Evolutionary conservation across 352 stramenopile genomes (phyloP), one percentile per base, ranked within the genome.

Genomic region (Pythium sp.): DNA sequence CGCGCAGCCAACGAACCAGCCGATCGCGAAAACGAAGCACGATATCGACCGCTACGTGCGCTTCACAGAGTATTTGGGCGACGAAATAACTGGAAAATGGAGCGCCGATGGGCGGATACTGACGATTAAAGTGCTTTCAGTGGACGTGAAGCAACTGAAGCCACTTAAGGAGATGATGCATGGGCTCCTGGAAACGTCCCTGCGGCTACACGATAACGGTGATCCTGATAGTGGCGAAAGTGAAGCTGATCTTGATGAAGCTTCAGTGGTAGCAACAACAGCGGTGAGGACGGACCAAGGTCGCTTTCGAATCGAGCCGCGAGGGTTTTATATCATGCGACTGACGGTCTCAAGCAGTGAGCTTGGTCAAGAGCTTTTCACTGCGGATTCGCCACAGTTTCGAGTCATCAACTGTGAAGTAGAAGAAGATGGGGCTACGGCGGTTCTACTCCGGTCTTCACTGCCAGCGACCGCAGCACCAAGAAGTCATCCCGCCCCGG

Each of bases 41-140:
- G 69, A 76, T 2, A 77, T 94, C n/a, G 71, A 77, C 38, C 36
- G 34, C 1, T 79, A 88, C 57, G 72, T 94, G 3, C 34, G 20
- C 14, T 89, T 94, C 62, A 72, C 78, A 8, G 70, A 76, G 41
- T 89, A 92, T 65, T 62, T 94, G 66, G 86, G 84, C 47, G 75
- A 89, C 24, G 70, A 78, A 14, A 30, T 89, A 4, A 51, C 64
- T 41, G 80, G 80, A 1, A 34, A 34, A 15, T 89, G 82, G 79
- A 70, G 66, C 12, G 67, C 58, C 1, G 61, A 92, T 54, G 77
- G 73, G 20, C 74, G 68, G 20, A 70, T 81, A 8, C 62, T 94
- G 34, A 62, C 67, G 30, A 72, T 94, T 30, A 57, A 53, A 4
- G 78, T 94, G 46, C 38, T 76, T 26, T 28, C 70, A 11, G 72